These are phyloP conservation scores for Aspergillus nomiae DNA, from an alignment of 2,329 filamentous ascomycete species.

Conservation along the genomic window DNA sequence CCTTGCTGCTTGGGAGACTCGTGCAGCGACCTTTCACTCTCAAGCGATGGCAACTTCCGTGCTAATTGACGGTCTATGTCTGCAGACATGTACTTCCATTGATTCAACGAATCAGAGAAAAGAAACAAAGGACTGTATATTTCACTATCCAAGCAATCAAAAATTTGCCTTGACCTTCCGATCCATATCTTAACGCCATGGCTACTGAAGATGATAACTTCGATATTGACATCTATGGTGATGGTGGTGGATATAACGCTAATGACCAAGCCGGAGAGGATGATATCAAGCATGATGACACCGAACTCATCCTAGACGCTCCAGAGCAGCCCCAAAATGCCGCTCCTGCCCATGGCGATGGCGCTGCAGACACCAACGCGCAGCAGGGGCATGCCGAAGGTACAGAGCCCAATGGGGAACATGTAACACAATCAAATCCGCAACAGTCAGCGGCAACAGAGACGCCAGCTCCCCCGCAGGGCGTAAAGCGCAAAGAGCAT, in stretches of 20 bases:
- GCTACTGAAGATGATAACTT: conserved; percentile 67
- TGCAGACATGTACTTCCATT: conserved; percentile 49
- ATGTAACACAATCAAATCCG: conserved; percentile 22
- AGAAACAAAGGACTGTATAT: conserved; percentile 41
- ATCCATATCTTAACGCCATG: conserved; percentile 41
- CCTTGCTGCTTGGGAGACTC: conserved; percentile 6
- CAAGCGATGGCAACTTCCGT: conserved; percentile 28
- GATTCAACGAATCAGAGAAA: conserved; percentile 33
- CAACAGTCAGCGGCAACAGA: conserved; percentile 25
- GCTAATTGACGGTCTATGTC: conserved; percentile 41
- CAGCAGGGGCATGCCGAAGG: conserved; percentile 30
- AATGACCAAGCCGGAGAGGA: conserved; percentile 48
- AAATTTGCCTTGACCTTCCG: conserved; percentile 32
- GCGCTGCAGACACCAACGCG: conserved; percentile 19
- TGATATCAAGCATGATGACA: conserved; percentile 40
- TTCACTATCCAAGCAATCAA: conserved; percentile 35
- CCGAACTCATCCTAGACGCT: conserved; percentile 42
- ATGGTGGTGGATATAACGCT: conserved; percentile 53
- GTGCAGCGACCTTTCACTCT: conserved; percentile 6
- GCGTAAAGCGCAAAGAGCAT: conserved; percentile 63
- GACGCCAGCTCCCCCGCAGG: conserved; percentile 51
- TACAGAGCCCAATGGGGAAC: conserved; percentile 28
- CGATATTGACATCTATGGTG: conserved; percentile 71
- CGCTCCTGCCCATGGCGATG: conserved; percentile 18
- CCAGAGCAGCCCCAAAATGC: conserved; percentile 36